Evolutionary conservation across 23 red algal species (phyloP), one percentile per base, ranked within the genome.

Genomic region (Agarophyton chilense): DNA sequence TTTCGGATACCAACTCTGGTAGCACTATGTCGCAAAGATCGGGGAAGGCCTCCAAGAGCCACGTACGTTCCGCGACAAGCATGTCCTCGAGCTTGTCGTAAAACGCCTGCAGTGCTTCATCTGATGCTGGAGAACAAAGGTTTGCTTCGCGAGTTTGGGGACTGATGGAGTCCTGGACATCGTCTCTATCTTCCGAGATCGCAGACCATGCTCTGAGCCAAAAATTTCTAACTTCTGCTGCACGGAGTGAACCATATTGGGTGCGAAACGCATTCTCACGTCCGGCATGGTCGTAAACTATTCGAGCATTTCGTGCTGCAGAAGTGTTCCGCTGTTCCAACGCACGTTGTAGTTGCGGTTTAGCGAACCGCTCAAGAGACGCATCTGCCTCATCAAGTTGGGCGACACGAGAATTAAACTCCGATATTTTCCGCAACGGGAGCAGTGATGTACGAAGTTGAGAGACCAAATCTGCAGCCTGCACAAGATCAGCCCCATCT

Each of bases 281-380:
- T 0, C 92, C 82, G 2, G 92, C 92, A 49, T 87, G 92, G 31
- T 87, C 92, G 62, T 88, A 89, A 36, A 94, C 92, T 36, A 87
- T 87, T 16, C 92, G 46, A 22, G 82, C 92, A 42, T 82, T 87
- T 5, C 29, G 45, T 33, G 84, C 77, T n/a, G 82, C 92, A 10
- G 22, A 45, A 2, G 57, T 80, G 19, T 88, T 79, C 11, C 75
- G 83, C 53, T 70, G 52, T 33, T 86, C 83, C 24, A 94, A 47
- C 18, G 92, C 92, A 24, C 64, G 73, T 40, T 71, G 52, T 45
- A 94, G 22, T 41, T 81, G 72, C 9, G 92, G 92, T 42, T 54
- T 77, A 3, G 83, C 92, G 9, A 87, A 44, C 44, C 38, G 58
- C 52, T 82, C 92, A 25, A 94, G 80, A 32, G 66, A 62, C 2